Evolutionary conservation across 164 flowering plant genomes (phyloP).

Genomic region (Santalum album): DNA sequence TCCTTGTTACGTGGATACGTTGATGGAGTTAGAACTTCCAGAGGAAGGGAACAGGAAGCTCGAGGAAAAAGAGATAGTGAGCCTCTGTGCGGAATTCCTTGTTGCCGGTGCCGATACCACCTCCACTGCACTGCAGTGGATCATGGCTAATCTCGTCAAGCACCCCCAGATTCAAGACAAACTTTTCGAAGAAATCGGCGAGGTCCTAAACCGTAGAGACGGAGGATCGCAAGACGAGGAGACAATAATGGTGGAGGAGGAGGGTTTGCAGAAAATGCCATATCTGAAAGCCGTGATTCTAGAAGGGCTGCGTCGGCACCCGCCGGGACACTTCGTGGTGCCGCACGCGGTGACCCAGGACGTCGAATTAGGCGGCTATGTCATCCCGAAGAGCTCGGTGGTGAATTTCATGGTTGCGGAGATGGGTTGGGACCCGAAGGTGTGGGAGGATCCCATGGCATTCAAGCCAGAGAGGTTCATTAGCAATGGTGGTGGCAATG

Average conservation of each 20-base stretch:
- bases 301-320: not conserved
- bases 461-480: not conserved
- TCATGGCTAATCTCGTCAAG: slow-evolving; percentile 35
- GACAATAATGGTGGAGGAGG: not conserved
- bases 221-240: slow-evolving; percentile 6
- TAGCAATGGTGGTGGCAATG: no score
- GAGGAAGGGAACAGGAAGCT: not conserved
- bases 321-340: not conserved
- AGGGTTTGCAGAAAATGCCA: not conserved
- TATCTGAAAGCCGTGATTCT: not conserved
- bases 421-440: slow-evolving; percentile 1
- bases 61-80: not conserved
- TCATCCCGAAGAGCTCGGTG: not conserved
- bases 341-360: not conserved
- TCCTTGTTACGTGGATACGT: not conserved
- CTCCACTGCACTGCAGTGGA: slow-evolving; percentile 36
- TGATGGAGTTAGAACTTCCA: not conserved
- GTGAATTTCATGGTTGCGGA: slow-evolving; percentile 2
- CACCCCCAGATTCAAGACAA: slow-evolving; percentile 19
- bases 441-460: not conserved
- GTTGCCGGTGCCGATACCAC: slow-evolving; percentile 40
- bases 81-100: slow-evolving; percentile 13
- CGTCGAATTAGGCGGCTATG: not conserved
- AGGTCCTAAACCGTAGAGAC: not conserved
- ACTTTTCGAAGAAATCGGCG: slow-evolving; percentile 17